Evolutionary conservation across 345 rosid genomes (phyloP).

Genomic region (Hibiscus syriacus): DNA sequence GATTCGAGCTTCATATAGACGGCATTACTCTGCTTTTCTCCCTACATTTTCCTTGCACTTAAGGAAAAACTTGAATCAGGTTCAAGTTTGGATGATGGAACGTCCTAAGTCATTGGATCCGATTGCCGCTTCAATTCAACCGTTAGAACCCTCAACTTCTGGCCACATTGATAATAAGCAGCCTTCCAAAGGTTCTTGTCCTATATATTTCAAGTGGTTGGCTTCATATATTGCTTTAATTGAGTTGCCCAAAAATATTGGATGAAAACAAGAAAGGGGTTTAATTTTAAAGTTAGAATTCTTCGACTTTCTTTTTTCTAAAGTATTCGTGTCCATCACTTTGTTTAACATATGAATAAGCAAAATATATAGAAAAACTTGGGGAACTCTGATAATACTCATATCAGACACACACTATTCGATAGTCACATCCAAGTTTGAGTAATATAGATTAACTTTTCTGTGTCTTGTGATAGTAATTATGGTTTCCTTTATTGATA

Average conservation of each 20-base stretch:
- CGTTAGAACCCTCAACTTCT: slow-evolving; percentile 33
- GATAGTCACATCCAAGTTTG: not conserved
- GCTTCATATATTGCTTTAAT: not conserved
- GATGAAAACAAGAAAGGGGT: not conserved
- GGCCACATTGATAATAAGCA: slow-evolving; percentile 29
- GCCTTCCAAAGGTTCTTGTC: slow-evolving; percentile 25
- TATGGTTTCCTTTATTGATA: slow-evolving; percentile 15
- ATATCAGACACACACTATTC: not conserved
- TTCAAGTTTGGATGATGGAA: slow-evolving; percentile 25
- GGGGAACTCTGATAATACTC: not conserved
- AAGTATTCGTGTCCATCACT: no score
- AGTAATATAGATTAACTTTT: not conserved
- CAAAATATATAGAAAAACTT: not conserved
- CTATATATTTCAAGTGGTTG: not conserved
- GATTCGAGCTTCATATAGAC: slow-evolving; percentile 23
- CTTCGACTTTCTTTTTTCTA: no score
- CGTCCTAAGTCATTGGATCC: slow-evolving; percentile 34
- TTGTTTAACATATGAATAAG: no score
- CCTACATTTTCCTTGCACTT: slow-evolving; percentile 25
- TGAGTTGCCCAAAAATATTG: not conserved
- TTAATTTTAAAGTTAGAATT: no score
- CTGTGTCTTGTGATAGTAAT: not conserved
- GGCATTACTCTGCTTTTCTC: slow-evolving; percentile 17
- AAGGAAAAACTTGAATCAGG: slow-evolving; percentile 15
- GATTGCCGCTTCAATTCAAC: slow-evolving; percentile 44